Percentiles rank a stretch among this genome's conserved stretches.
Conservation (phyloP, 1,139 yeast genomes). For the Yamadazyma membranifaciens region DNA sequence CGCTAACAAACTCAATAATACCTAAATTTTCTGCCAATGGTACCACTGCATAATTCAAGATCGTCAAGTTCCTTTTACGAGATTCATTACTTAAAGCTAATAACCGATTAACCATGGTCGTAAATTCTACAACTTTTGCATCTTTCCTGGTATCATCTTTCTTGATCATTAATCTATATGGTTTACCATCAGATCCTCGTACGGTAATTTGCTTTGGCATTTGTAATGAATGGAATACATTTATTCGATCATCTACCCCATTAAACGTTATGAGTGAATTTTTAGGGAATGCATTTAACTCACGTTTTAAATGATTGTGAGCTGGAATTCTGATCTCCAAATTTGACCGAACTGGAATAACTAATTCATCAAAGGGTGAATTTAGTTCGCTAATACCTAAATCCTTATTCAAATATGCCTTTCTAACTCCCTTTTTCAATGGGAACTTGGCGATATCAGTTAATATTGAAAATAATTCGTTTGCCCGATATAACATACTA, state of each 20-base stretch:
- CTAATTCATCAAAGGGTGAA: conserved; percentile 61
- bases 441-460: conserved; percentile 36
- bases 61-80: conserved; percentile 64
- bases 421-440: conserved; percentile 32
- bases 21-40: conserved; percentile 89
- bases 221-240: conserved; percentile 77
- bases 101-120: conserved; percentile 79
- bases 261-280: conserved; percentile 52
- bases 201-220: conserved; percentile 79
- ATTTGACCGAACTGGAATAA: conserved; percentile 77
- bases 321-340: conserved; percentile 68
- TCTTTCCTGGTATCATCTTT: conserved; percentile 94
- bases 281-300: conserved; percentile 54
- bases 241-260: conserved; percentile 61
- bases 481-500: conserved; percentile 20
- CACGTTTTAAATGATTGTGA: conserved; percentile 39
- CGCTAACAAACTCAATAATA: conserved; percentile 88
- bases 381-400: conserved; percentile 46
- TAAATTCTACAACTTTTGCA: conserved; percentile 90
- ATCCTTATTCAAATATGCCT: conserved; percentile 35
- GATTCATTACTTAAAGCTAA: conserved; percentile 69
- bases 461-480: conserved; percentile 32
- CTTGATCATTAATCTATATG: conserved; percentile 77
- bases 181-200: conserved; percentile 72
- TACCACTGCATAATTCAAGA: conserved; percentile 83